A percentile compares a stretch with the other conserved stretches of the same genome.
These are phyloP conservation scores for Penstemon eatonii DNA, from an alignment of 257 asterid genomes.

Conservation along the genomic window DNA sequence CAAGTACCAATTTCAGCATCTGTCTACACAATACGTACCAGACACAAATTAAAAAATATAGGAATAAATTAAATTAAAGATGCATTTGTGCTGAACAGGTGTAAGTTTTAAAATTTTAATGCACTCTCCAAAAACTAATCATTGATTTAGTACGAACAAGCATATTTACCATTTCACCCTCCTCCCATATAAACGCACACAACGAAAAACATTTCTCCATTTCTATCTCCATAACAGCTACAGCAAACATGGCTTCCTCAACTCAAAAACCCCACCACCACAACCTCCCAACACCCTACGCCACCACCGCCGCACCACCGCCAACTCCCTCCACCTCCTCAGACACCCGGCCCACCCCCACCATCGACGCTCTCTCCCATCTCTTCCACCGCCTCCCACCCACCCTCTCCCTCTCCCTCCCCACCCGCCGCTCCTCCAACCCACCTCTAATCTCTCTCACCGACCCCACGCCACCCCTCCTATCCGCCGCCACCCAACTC, in stretches of 20 bases:
- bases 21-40: too few relatives aligned
- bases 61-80: too few relatives aligned
- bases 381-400: constrained; percentile 75
- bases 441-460: constrained; percentile 26
- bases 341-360: constrained; percentile 19
- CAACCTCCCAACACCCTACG: constrained; percentile 38
- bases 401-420: constrained; percentile 49
- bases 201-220: background rate
- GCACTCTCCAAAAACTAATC: too few relatives aligned
- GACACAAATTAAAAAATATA: too few relatives aligned
- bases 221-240: background rate
- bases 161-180: too few relatives aligned
- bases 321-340: constrained; percentile 65
- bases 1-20: too few relatives aligned
- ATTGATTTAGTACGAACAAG: too few relatives aligned
- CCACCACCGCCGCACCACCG: constrained; percentile 64
- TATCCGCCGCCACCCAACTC: constrained; percentile 45
- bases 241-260: constrained; percentile 49
- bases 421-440: constrained; percentile 37
- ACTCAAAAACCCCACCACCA: constrained; percentile 42
- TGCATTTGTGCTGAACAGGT: too few relatives aligned
- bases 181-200: constrained; percentile 15
- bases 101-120: too few relatives aligned
- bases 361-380: constrained; percentile 45
- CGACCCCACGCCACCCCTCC: constrained; percentile 43